phyloP scores from a whole-genome alignment of 345 rosid species.

The Abelmoschus esculentus region DNA sequence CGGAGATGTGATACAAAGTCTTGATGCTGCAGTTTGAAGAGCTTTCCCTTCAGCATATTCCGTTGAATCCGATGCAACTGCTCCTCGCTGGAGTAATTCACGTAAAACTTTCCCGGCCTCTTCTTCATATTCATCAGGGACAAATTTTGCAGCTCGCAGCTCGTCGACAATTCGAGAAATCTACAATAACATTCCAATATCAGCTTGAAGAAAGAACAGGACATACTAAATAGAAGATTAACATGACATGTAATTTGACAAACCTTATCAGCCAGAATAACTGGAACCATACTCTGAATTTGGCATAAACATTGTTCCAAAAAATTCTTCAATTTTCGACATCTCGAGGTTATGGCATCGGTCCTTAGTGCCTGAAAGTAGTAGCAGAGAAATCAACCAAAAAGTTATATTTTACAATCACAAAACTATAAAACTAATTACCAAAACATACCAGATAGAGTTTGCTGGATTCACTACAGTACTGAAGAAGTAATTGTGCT shows the following conservation, averaged over 20 bases:
- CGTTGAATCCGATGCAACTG: constrained; percentile 31
- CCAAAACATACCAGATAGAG: constrained; percentile 63
- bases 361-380: constrained; percentile 64
- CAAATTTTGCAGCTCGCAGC: constrained; percentile 42
- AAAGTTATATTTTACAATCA: not conserved
- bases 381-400: constrained; percentile 11
- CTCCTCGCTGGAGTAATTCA: constrained; percentile 41
- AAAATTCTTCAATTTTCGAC: constrained; percentile 31
- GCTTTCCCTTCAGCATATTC: constrained; percentile 40
- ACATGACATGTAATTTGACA: constrained; percentile 24
- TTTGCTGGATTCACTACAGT: constrained; percentile 72
- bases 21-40: constrained; percentile 44
- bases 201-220: constrained; percentile 4
- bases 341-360: constrained; percentile 40
- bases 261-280: constrained; percentile 58
- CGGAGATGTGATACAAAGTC: constrained; percentile 44
- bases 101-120: constrained; percentile 61
- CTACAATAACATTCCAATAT: constrained; percentile 36
- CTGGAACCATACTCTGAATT: constrained; percentile 61
- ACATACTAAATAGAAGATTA: too few species aligned
- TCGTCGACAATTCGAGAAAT: constrained; percentile 52
- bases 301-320: constrained; percentile 49
- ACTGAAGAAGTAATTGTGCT: constrained; percentile 52
- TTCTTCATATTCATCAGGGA: constrained; percentile 53
- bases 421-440: not conserved